Evolutionary conservation across 2,329 filamentous ascomycete genomes (phyloP).

Genomic region (Colletotrichum coccodes): DNA sequence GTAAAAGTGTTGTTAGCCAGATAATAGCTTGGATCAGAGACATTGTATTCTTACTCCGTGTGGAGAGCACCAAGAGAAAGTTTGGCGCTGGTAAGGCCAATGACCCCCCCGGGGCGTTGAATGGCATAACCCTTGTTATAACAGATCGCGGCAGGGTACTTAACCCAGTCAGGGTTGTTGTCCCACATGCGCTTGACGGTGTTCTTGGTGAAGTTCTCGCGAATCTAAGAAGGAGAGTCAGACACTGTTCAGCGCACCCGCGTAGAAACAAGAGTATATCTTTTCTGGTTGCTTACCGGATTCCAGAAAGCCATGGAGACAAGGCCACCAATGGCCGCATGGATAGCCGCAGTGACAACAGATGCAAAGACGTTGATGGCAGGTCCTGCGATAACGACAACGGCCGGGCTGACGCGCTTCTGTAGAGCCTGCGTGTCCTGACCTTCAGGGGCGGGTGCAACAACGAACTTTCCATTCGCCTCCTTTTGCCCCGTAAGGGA

Average conservation of each 20-base stretch:
- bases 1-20: background rate
- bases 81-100: slow-evolving; percentile 23
- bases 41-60: slow-evolving; percentile 28
- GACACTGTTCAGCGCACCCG: background rate
- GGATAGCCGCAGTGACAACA: slow-evolving; percentile 20
- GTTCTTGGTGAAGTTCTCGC: slow-evolving; percentile 35
- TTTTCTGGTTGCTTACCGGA: background rate
- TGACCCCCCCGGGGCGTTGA: slow-evolving; percentile 5
- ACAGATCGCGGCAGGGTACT: slow-evolving; percentile 32
- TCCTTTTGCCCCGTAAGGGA: slow-evolving; percentile 23
- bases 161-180: slow-evolving; percentile 29
- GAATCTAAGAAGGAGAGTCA: slow-evolving; percentile 17
- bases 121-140: slow-evolving; percentile 36
- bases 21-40: too few species aligned
- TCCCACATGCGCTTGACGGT: slow-evolving; percentile 34
- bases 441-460: slow-evolving; percentile 16
- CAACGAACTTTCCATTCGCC: slow-evolving; percentile 14
- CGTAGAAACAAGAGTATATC: too few species aligned
- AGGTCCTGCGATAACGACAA: slow-evolving; percentile 36
- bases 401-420: slow-evolving; percentile 21
- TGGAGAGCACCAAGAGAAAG: slow-evolving; percentile 28
- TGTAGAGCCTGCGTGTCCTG: slow-evolving; percentile 8
- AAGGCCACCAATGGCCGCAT: slow-evolving; percentile 1
- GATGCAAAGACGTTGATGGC: slow-evolving; percentile 8
- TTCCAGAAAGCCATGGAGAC: slow-evolving; percentile 27